Evolutionary conservation across 495 filamentous ascomycete species (phyloP).

Genomic region (Bacidia rubella): DNA sequence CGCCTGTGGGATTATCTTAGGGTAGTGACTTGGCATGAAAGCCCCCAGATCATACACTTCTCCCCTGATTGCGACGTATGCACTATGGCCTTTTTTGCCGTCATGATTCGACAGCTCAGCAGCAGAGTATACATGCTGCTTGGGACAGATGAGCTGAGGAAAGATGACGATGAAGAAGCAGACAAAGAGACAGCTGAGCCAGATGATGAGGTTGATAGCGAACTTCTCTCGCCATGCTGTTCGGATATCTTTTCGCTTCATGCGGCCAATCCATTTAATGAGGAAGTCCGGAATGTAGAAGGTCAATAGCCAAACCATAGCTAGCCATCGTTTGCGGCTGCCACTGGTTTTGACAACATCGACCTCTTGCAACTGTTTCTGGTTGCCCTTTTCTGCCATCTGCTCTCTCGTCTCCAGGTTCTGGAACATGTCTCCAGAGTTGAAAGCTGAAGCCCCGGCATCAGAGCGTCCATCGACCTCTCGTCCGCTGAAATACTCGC

Average conservation of each 20-base stretch:
- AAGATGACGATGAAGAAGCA: slow-evolving; percentile 85
- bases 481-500: slow-evolving; percentile 68
- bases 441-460: slow-evolving; percentile 75
- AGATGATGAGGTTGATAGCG: slow-evolving; percentile 97
- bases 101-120: slow-evolving; percentile 60
- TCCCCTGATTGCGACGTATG: slow-evolving; percentile 74
- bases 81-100: slow-evolving; percentile 50
- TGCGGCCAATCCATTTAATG: slow-evolving; percentile 65
- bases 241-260: slow-evolving; percentile 87
- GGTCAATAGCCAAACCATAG: slow-evolving; percentile 73
- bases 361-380: slow-evolving; percentile 79
- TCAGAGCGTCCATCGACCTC: slow-evolving; percentile 82
- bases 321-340: slow-evolving; percentile 86
- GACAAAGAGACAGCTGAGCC: slow-evolving; percentile 65
- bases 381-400: slow-evolving; percentile 90
- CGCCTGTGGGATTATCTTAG: slow-evolving; percentile 50
- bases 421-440: slow-evolving; percentile 92
- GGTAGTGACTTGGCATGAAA: slow-evolving; percentile 73
- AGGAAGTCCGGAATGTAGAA: slow-evolving; percentile 78
- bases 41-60: slow-evolving; percentile 70
- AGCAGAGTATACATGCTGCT: slow-evolving; percentile 71
- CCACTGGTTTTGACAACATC: slow-evolving; percentile 65
- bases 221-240: slow-evolving; percentile 94
- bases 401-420: slow-evolving; percentile 87
- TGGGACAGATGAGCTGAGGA: slow-evolving; percentile 80